Base-by-base conservation (phyloP, 345 rosid species). In the Euphorbia pulcherrima region DNA sequence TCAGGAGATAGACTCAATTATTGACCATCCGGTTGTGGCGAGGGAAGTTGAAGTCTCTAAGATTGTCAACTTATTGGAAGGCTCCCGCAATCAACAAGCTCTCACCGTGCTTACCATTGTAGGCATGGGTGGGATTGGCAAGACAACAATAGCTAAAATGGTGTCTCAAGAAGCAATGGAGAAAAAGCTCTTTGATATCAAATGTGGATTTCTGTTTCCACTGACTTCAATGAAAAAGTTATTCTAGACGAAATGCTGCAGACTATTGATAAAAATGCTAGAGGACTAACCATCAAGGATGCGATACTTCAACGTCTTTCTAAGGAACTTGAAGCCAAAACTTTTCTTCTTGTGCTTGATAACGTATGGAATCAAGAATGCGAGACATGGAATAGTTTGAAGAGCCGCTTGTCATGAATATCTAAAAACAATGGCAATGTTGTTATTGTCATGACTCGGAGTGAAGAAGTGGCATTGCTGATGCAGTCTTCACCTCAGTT, bases 181-280 rank as follows among this genome's bases (percentile, higher is more conserved):
- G n/a, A n/a, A n/a, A n/a, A n/a, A n/a, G n/a, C n/a, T n/a, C n/a
- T n/a, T n/a, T n/a, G n/a, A n/a, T n/a, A n/a, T n/a, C n/a, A n/a
- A n/a, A n/a, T n/a, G n/a, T n/a, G n/a, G n/a, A n/a, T n/a, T n/a
- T n/a, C n/a, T n/a, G n/a, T n/a, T n/a, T n/a, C n/a, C n/a, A n/a
- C n/a, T n/a, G n/a, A n/a, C n/a, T n/a, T n/a, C n/a, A n/a, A n/a
- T 24, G 24, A 27, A 0, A 0, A 0, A 13, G 58, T 0, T 23
- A 77, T 77, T 51, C 59, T 76, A n/a, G 4, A 17, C 4, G 69
- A n/a, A 17, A 72, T 68, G 62, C 14, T 68, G 17, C 58, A 72
- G 39, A 13, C 8, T 21, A 27, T 68, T 16, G 23, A 54, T 4
- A n/a, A 9, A 9, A 20, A 6, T 0, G 14, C 27, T 0, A 57